phyloP scores from a whole-genome alignment of 306 rosid species.

The Rosa lucieae region DNA sequence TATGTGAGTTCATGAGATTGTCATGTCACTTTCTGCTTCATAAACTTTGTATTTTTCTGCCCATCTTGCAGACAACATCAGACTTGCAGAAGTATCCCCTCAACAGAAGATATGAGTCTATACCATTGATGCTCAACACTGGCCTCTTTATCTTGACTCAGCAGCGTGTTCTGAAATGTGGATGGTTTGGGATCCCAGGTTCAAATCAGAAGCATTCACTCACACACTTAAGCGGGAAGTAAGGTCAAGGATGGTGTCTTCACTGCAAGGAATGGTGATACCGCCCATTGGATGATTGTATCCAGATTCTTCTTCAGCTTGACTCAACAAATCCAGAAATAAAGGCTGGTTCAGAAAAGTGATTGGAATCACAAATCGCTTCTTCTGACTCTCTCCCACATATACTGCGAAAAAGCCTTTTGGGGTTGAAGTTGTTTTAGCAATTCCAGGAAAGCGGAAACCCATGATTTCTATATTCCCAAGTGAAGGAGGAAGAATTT shows the following conservation, averaged over 20 bases:
- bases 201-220: neutral
- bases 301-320: neutral
- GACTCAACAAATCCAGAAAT: neutral
- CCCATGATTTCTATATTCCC: neutral
- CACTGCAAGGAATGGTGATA: neutral
- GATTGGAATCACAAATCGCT: constrained; percentile 1
- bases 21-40: neutral
- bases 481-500: neutral
- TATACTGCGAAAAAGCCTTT: neutral
- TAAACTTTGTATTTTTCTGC: neutral
- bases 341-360: neutral
- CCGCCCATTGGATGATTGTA: neutral
- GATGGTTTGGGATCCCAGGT: neutral
- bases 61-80: neutral
- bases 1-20: neutral
- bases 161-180: neutral
- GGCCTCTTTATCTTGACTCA: neutral
- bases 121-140: neutral
- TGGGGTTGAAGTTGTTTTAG: neutral
- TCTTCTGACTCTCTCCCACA: neutral
- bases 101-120: neutral
- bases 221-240: neutral
- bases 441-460: neutral
- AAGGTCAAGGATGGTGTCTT: neutral
- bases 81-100: neutral